phyloP scores from a whole-genome alignment of 1,284 basidiomycete species.

The Fomitopsis betulina region DNA sequence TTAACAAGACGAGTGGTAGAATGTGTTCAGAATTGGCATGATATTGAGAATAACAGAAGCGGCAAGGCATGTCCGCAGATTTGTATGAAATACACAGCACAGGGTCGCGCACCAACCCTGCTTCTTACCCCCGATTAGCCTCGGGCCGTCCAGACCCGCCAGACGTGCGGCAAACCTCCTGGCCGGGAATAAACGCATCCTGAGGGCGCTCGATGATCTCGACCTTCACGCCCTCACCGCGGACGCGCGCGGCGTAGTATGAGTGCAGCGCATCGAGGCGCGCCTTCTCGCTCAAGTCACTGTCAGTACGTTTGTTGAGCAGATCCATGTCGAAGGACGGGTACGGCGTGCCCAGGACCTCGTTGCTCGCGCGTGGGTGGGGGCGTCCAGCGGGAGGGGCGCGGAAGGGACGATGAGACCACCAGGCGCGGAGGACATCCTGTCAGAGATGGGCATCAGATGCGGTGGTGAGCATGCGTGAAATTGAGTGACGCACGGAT shows the following conservation, averaged over 20 bases:
- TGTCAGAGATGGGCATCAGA: constrained; percentile 2
- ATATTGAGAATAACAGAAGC: background rate
- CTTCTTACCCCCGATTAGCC: background rate
- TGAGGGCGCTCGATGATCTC: constrained; percentile 20
- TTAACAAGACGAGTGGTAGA: background rate
- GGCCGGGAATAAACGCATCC: constrained; percentile 14
- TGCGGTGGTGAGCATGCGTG: background rate
- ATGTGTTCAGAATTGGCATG: background rate
- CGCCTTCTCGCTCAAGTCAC: constrained; percentile 16
- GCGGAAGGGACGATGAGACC: background rate
- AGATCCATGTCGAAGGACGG: constrained; percentile 15
- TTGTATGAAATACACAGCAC: background rate
- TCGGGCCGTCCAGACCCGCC: background rate
- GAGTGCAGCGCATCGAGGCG: constrained; percentile 18
- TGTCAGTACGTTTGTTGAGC: constrained; percentile 13
- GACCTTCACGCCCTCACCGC: constrained; percentile 11
- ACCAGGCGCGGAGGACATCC: constrained; percentile 22
- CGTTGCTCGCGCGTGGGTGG: background rate
- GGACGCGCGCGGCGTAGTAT: constrained; percentile 17
- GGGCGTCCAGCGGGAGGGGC: background rate
- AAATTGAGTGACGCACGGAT: constrained; percentile 10
- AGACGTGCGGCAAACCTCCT: constrained; percentile 7
- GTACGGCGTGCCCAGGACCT: background rate
- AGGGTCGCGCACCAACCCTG: background rate
- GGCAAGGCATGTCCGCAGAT: background rate